These are phyloP conservation scores for Solanum sitiens DNA, from an alignment of 257 asterid genomes.

Conservation along the genomic window DNA sequence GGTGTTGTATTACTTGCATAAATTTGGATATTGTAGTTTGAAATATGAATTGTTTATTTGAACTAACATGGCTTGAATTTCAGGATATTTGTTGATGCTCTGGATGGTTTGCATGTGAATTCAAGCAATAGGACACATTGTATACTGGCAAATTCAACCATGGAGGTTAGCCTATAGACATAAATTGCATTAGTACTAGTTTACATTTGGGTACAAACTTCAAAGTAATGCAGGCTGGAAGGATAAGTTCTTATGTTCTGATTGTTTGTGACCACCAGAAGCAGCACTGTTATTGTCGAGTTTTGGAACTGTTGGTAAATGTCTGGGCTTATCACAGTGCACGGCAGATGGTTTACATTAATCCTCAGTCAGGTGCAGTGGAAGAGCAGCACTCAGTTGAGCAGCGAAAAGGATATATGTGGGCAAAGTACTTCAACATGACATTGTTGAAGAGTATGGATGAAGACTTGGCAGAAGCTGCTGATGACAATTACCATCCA, in stretches of 20 bases:
- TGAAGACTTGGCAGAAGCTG: constrained; percentile 96
- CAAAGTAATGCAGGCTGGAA: not conserved
- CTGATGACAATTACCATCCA: constrained; percentile 79
- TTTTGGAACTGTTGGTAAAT: constrained; percentile 67
- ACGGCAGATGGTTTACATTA: constrained; percentile 70
- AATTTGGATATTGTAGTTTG: not conserved
- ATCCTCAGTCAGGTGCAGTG: constrained; percentile 60
- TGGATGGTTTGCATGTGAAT: constrained; percentile 45
- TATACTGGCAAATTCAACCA: constrained; percentile 49
- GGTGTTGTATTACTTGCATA: not conserved
- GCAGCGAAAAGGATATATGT: constrained; percentile 67
- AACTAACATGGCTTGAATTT: not conserved
- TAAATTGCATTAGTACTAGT: not conserved
- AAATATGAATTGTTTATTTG: not conserved
- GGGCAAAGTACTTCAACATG: constrained; percentile 67
- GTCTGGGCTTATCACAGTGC: constrained; percentile 98
- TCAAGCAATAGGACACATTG: constrained; percentile 32
- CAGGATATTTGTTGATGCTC: constrained; percentile 93
- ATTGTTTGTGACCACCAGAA: constrained; percentile 38
- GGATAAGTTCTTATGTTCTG: constrained; percentile 5
- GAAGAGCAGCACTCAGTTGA: constrained; percentile 75
- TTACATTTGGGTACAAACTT: not conserved
- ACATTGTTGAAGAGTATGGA: constrained; percentile 77
- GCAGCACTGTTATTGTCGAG: constrained; percentile 77
- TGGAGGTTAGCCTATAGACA: constrained; percentile 44